A percentile compares a stretch with the other conserved stretches of the same genome.
phyloP scores from a whole-genome alignment of 169 alveolate genomes.

The Plasmodium yoelii region DNA sequence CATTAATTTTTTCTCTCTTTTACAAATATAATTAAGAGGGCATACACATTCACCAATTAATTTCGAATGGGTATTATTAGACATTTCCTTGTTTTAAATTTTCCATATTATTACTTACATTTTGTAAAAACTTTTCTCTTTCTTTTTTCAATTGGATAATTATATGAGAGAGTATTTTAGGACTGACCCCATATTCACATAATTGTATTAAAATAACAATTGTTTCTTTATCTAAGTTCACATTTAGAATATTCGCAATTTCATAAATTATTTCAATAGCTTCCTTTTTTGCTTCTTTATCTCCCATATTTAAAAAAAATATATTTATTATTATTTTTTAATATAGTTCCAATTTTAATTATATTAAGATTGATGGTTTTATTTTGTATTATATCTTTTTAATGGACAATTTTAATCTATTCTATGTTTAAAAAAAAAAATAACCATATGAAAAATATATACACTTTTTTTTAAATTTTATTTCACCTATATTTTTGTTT shows the following conservation, averaged over 20 bases:
- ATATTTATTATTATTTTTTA: not conserved
- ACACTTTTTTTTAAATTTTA: too few species aligned
- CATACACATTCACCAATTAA: not conserved
- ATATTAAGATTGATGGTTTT: too few species aligned
- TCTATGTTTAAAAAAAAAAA: too few species aligned
- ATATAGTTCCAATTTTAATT: too few species aligned
- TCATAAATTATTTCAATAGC: slow-evolving; percentile 80
- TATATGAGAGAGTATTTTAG: slow-evolving; percentile 78
- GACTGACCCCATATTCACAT: slow-evolving; percentile 84
- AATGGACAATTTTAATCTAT: too few species aligned
- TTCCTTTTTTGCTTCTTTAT: slow-evolving; percentile 79
- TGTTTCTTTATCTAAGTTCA: slow-evolving; percentile 80
- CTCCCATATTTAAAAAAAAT: slow-evolving; percentile 30
- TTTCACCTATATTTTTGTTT: too few species aligned
- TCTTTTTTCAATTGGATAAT: slow-evolving; percentile 79
- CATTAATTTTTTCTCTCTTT: not conserved
- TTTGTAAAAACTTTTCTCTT: slow-evolving; percentile 52
- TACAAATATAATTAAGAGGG: not conserved
- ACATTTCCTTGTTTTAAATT: slow-evolving; percentile 20
- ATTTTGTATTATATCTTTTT: too few species aligned
- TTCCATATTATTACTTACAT: slow-evolving; percentile 25
- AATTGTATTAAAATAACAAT: slow-evolving; percentile 79
- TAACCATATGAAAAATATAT: too few species aligned
- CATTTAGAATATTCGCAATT: slow-evolving; percentile 80
- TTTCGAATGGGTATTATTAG: not conserved